Evolutionary conservation across 352 stramenopile species (phyloP).

Genomic region (Globisporangium solare): DNA sequence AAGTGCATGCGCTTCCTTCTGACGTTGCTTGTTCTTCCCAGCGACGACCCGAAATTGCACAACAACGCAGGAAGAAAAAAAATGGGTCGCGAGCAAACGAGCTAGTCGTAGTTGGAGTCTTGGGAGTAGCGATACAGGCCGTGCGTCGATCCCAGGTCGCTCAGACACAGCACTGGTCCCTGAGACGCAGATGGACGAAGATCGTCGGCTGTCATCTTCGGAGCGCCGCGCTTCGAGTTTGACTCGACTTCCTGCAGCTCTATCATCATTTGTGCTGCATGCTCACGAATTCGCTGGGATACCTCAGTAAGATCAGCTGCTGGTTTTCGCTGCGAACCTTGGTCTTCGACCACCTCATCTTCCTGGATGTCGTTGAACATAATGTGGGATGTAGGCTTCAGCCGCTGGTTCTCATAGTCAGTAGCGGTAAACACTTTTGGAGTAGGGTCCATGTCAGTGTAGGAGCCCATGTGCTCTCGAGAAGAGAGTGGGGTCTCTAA

Average conservation of each 20-base stretch:
- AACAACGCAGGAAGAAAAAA: background rate
- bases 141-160: slow-evolving; percentile 28
- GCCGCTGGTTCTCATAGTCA: slow-evolving; percentile 3
- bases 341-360: slow-evolving; percentile 30
- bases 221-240: slow-evolving; percentile 16
- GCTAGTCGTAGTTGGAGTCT: slow-evolving; percentile 22
- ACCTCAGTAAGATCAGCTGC: slow-evolving; percentile 44
- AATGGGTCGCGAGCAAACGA: background rate
- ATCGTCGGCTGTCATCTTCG: slow-evolving; percentile 44
- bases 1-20: background rate
- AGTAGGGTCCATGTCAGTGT: slow-evolving; percentile 21
- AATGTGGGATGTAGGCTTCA: slow-evolving; percentile 18
- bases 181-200: slow-evolving; percentile 34
- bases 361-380: slow-evolving; percentile 65
- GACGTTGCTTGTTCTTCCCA: background rate
- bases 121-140: slow-evolving; percentile 15
- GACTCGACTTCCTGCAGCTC: slow-evolving; percentile 29
- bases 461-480: slow-evolving; percentile 20
- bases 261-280: slow-evolving; percentile 26
- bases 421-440: slow-evolving; percentile 22
- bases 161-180: slow-evolving; percentile 34
- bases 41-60: background rate
- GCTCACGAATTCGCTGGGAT: slow-evolving; percentile 46
- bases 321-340: slow-evolving; percentile 3
- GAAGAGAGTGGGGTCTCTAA: slow-evolving; percentile 20